A percentile compares a stretch with the other conserved stretches of the same genome.
Evolutionary conservation across 257 asterid genomes (phyloP).

Genomic region (Ophiorrhiza pumila): DNA sequence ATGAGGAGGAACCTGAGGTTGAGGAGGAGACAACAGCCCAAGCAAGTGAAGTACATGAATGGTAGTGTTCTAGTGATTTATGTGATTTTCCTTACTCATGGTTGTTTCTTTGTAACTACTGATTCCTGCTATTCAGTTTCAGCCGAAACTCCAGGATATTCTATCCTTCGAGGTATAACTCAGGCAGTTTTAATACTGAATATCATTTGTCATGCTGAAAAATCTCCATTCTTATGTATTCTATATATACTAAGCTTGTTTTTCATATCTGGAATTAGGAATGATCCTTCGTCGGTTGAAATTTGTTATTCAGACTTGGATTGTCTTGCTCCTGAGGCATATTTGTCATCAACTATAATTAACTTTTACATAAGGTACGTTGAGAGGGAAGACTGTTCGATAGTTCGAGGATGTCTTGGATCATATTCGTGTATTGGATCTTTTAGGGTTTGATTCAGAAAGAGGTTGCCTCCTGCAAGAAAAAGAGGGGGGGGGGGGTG

Average conservation of each 20-base stretch:
- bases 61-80: constrained; percentile 34
- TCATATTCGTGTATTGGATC: background rate
- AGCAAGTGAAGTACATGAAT: constrained; percentile 36
- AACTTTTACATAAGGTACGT: constrained; percentile 89
- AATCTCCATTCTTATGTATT: background rate
- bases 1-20: constrained; percentile 73
- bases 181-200: constrained; percentile 10
- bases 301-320: constrained; percentile 63
- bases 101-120: constrained; percentile 16
- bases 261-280: constrained; percentile 46
- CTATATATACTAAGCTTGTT: constrained; percentile 14
- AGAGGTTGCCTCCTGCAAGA: background rate
- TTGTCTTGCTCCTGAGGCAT: constrained; percentile 75
- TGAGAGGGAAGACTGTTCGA: background rate
- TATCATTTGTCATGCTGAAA: background rate
- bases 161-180: constrained; percentile 81
- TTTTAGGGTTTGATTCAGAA: background rate
- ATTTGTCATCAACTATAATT: constrained; percentile 78
- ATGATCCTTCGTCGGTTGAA: constrained; percentile 75
- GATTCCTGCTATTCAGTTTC: constrained; percentile 32
- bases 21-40: constrained; percentile 24
- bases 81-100: constrained; percentile 13
- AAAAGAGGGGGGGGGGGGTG: background rate
- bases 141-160: constrained; percentile 48
- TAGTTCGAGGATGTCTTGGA: background rate